phyloP scores from a whole-genome alignment of 192 early-diverging fungal genomes.

The Podila epicladia region DNA sequence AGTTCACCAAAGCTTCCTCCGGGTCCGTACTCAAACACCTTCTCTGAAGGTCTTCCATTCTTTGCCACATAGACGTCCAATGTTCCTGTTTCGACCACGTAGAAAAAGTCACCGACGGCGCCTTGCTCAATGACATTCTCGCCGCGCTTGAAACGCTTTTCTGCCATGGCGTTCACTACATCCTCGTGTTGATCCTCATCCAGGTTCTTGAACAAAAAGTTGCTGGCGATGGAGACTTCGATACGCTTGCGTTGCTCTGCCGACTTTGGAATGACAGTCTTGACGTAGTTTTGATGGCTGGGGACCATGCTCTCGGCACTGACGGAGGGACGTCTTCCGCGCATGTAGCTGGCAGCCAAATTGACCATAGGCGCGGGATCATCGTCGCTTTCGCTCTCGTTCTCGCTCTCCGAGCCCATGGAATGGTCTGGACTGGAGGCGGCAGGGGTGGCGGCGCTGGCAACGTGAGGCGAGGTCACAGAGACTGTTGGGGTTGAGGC shows the following conservation, averaged over 20 bases:
- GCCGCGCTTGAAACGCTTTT: conserved; percentile 76
- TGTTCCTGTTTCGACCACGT: conserved; percentile 94
- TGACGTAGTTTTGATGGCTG: conserved; percentile 81
- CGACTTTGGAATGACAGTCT: conserved; percentile 90
- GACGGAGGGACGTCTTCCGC: conserved; percentile 93
- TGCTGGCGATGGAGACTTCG: conserved; percentile 79
- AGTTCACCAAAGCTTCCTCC: conserved; percentile 98
- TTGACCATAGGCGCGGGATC: conserved; percentile 68
- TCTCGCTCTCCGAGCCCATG: conserved; percentile 50
- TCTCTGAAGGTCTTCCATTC: conserved; percentile 68
- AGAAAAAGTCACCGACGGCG: conserved; percentile 97
- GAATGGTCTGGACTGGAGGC: conserved; percentile 63
- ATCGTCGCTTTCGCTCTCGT: conserved; percentile 64
- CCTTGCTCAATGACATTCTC: conserved; percentile 93
- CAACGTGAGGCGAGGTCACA: conserved; percentile 44
- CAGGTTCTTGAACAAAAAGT: conserved; percentile 93
- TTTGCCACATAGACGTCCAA: conserved; percentile 91
- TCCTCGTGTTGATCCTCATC: conserved; percentile 97
- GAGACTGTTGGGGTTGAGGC: conserved; percentile 53
- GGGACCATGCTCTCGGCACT: conserved; percentile 98
- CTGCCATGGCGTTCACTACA: conserved; percentile 96
- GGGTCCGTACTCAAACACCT: conserved; percentile 82
- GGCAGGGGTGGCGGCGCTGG: conserved; percentile 49
- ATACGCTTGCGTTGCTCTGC: conserved; percentile 87
- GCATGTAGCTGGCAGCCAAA: conserved; percentile 77